Evolutionary conservation across 257 asterid species (phyloP).

Genomic region (Schizonepeta tenuifolia): DNA sequence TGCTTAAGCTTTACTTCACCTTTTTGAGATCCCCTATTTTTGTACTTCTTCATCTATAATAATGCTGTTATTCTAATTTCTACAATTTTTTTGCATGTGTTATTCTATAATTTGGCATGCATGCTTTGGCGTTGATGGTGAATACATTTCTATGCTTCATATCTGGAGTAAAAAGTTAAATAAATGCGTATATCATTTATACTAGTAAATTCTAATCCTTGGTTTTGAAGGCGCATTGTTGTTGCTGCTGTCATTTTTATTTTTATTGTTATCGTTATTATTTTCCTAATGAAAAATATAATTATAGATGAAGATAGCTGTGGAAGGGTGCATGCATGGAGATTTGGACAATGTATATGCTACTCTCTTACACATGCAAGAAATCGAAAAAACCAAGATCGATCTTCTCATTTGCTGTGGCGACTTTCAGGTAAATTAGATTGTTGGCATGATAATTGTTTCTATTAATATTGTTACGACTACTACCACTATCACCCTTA

Average conservation of each 20-base stretch:
- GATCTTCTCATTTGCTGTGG: constrained; percentile 97
- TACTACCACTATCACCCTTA: not conserved
- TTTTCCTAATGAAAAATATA: constrained; percentile 16
- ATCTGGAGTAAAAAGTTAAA: not conserved
- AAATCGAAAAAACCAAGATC: constrained; percentile 68
- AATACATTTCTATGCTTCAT: not conserved
- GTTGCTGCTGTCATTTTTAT: not conserved
- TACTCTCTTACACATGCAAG: constrained; percentile 74
- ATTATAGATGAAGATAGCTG: constrained; percentile 84
- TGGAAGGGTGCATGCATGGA: constrained; percentile 99
- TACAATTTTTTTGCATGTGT: not conserved
- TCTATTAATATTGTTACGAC: no score
- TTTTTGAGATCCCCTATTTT: no score
- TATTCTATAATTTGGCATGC: not conserved
- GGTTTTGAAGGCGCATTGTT: constrained; percentile 8
- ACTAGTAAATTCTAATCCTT: not conserved
- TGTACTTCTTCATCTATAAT: no score
- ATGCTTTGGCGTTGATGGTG: not conserved
- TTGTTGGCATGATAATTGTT: not conserved
- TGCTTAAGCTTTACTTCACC: no score
- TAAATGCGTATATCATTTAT: not conserved
- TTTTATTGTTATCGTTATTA: no score
- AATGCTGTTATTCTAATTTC: not conserved
- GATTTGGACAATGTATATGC: constrained; percentile 89
- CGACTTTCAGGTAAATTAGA: constrained; percentile 78